A percentile compares a stretch with the other conserved stretches of the same genome.
Conservation (phyloP, 2,329 filamentous ascomycete species). For the Pestalotiopsis sp. region DNA sequence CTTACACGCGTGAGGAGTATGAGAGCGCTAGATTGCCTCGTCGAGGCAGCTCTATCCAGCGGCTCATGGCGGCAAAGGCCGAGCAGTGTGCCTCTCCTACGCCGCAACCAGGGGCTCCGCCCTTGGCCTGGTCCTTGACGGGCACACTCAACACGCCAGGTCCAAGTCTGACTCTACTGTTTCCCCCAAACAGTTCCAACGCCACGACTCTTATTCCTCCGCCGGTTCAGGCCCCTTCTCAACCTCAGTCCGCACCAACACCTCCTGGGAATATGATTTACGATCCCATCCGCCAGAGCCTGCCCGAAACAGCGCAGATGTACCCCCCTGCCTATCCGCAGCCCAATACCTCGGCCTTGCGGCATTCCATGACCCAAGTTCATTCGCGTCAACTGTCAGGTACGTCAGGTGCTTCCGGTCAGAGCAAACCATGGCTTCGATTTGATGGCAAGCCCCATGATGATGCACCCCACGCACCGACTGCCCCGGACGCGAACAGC, state of each 20-base stretch:
- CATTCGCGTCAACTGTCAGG: slow-evolving; percentile 3
- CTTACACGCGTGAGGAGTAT: slow-evolving; percentile 72
- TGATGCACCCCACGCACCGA: slow-evolving; percentile 32
- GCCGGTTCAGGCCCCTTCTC: slow-evolving; percentile 14
- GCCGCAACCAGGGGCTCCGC: slow-evolving; percentile 33
- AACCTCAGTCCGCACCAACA: slow-evolving; percentile 43
- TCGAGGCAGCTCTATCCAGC: slow-evolving; percentile 41
- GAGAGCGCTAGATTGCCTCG: slow-evolving; percentile 65
- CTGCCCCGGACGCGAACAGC: slow-evolving; percentile 28
- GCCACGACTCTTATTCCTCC: slow-evolving; percentile 48
- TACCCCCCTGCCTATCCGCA: slow-evolving; percentile 53
- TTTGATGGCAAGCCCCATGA: slow-evolving; percentile 28
- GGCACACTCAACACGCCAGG: slow-evolving; percentile 85
- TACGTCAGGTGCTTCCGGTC: slow-evolving; percentile 4
- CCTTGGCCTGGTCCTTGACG: slow-evolving; percentile 84
- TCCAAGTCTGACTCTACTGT: slow-evolving; percentile 81
- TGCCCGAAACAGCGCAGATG: slow-evolving; percentile 50
- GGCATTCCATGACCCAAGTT: slow-evolving; percentile 39
- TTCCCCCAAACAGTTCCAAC: slow-evolving; percentile 32
- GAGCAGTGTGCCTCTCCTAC: slow-evolving; percentile 50
- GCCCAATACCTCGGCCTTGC: slow-evolving; percentile 47
- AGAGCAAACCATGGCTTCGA: slow-evolving; percentile 16
- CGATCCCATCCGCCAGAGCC: slow-evolving; percentile 58
- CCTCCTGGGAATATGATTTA: slow-evolving; percentile 62
- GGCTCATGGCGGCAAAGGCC: slow-evolving; percentile 39